These are phyloP conservation scores for Fusarium foetens DNA, from an alignment of 2,329 filamentous ascomycete species.

Conservation along the genomic window DNA sequence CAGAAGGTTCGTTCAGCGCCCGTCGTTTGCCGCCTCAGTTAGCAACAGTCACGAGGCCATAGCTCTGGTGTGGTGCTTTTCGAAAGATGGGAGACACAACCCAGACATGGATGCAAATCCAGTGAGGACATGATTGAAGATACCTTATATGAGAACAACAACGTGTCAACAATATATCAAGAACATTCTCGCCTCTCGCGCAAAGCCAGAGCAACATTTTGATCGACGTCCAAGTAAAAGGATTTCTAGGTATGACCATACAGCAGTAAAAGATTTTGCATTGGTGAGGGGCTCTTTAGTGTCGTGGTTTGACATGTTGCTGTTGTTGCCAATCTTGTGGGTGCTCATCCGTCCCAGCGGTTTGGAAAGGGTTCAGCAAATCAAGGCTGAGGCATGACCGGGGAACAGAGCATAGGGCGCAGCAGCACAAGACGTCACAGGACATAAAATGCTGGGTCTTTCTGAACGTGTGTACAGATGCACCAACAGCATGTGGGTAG, in stretches of 20 bases:
- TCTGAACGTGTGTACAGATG: background rate
- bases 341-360: slow-evolving; percentile 35
- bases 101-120: background rate
- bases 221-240: background rate
- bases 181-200: background rate
- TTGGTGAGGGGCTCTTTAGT: slow-evolving; percentile 5
- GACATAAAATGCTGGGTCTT: background rate
- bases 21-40: slow-evolving; percentile 21
- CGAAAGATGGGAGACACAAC: background rate
- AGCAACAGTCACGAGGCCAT: slow-evolving; percentile 20
- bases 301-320: slow-evolving; percentile 13
- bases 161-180: background rate
- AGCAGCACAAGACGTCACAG: background rate
- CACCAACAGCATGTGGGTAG: background rate
- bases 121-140: background rate
- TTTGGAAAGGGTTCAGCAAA: slow-evolving; percentile 31
- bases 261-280: background rate
- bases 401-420: slow-evolving; percentile 1
- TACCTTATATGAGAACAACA: background rate
- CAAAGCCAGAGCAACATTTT: background rate
- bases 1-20: slow-evolving; percentile 15
- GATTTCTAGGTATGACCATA: no score
- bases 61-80: slow-evolving; percentile 1
- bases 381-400: slow-evolving; percentile 20
- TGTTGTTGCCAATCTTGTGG: background rate